These are phyloP conservation scores for Hyaloperonospora arabidopsidis DNA, from an alignment of 352 stramenopile genomes.

Conservation along the genomic window DNA sequence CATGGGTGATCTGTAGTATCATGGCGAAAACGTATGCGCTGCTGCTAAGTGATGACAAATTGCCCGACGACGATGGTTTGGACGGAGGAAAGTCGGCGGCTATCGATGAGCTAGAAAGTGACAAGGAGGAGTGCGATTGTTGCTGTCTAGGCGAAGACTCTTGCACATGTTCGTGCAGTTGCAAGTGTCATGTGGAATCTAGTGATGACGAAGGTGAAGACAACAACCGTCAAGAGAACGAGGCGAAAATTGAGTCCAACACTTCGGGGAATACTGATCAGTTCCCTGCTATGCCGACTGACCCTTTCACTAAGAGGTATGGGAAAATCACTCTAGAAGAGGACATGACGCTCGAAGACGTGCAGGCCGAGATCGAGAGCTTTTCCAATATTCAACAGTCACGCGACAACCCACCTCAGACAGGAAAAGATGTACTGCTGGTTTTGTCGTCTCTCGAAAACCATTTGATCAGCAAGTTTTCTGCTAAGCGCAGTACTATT, in stretches of 20 bases:
- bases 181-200: constrained; percentile 60
- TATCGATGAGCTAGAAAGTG: constrained; percentile 25
- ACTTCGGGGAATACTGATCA: not conserved
- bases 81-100: constrained; percentile 6
- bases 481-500: constrained; percentile 1
- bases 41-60: constrained; percentile 60
- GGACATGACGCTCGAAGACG: constrained; percentile 20
- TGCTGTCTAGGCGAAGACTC: constrained; percentile 55
- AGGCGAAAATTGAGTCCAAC: constrained; percentile 1
- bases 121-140: constrained; percentile 69
- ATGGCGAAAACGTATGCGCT: constrained; percentile 80
- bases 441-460: constrained; percentile 34
- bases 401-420: constrained; percentile 11
- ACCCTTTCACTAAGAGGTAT: constrained; percentile 14
- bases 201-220: constrained; percentile 43
- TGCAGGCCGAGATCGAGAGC: constrained; percentile 24
- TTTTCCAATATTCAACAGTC: constrained; percentile 23
- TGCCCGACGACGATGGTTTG: constrained; percentile 29
- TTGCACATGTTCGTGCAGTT: constrained; percentile 51
- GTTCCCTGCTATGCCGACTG: constrained; percentile 21
- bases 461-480: constrained; percentile 22
- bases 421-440: constrained; percentile 31
- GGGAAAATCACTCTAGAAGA: constrained; percentile 13
- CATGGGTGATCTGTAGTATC: constrained; percentile 79
- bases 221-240: constrained; percentile 3